Percentiles rank a stretch among this genome's conserved stretches.
Conservation (phyloP, 192 early-diverging fungal genomes). For the Thamnidium elegans region DNA sequence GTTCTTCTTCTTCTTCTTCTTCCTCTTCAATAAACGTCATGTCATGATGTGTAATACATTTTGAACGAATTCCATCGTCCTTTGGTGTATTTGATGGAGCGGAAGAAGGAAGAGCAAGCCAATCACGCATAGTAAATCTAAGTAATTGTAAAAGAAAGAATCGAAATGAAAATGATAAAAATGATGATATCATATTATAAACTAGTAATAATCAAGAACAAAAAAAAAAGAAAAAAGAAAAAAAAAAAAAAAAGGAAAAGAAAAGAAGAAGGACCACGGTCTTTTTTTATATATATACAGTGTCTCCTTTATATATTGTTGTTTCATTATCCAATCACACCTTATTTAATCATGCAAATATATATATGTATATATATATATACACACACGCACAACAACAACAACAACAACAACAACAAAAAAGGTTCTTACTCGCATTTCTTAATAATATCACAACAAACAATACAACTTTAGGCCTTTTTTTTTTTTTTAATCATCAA, state of each 20-base stretch:
- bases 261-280: background rate
- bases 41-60: conserved; percentile 6
- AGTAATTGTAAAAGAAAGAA: conserved; percentile 7
- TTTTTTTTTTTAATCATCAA: no score
- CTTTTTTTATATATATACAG: background rate
- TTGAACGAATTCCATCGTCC: background rate
- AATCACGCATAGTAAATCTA: conserved; percentile 18
- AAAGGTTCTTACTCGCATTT: no score
- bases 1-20: background rate
- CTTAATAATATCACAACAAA: no score
- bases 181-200: background rate
- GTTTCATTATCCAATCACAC: no score
- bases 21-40: background rate
- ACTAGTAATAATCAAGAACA: background rate
- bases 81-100: background rate
- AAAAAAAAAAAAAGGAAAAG: background rate
- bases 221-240: no score
- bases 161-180: conserved; percentile 2
- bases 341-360: no score
- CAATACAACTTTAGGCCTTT: no score
- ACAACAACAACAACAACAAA: no score
- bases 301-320: background rate
- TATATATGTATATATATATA: no score
- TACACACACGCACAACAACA: no score
- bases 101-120: conserved; percentile 19